Evolutionary conservation across 768 basidiomycete genomes (phyloP).

Genomic region (Tulasnella sp.): DNA sequence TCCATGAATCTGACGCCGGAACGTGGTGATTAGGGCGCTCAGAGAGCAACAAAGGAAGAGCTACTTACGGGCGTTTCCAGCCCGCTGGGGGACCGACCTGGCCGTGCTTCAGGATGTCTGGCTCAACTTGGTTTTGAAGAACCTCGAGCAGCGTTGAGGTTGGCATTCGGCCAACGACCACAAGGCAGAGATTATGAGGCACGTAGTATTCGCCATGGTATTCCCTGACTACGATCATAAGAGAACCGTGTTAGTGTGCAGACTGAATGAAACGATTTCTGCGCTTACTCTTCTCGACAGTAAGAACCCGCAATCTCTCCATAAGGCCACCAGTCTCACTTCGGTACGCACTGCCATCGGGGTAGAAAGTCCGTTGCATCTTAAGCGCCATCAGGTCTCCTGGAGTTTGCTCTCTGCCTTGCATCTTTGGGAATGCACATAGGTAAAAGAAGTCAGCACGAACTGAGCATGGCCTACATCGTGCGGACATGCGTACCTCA

Average conservation of each 20-base stretch:
- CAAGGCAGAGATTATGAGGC: conserved; percentile 86
- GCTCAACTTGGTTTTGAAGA: conserved; percentile 79
- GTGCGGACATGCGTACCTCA: conserved; percentile 36
- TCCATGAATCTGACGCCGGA: conserved; percentile 60
- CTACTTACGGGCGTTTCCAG: conserved; percentile 73
- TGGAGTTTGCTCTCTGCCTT: conserved; percentile 89
- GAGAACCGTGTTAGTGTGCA: neutral
- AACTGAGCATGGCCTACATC: conserved; percentile 26
- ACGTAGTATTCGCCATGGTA: conserved; percentile 90
- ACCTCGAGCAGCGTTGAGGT: conserved; percentile 73
- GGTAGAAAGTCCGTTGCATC: conserved; percentile 75
- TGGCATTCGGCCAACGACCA: conserved; percentile 83
- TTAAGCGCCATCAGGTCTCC: conserved; percentile 89
- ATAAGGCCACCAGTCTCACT: conserved; percentile 97
- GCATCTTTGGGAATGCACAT: conserved; percentile 68
- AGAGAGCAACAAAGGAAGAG: neutral
- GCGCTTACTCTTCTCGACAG: conserved; percentile 77
- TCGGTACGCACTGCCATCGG: conserved; percentile 78
- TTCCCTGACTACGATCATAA: conserved; percentile 59
- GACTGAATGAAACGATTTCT: conserved; percentile 16
- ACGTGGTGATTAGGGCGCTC: neutral
- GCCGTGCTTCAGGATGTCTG: conserved; percentile 68
- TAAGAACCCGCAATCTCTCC: conserved; percentile 80
- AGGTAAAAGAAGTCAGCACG: neutral
- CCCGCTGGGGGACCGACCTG: conserved; percentile 69